Conservation (phyloP, 1,139 yeast species). For the Barnettozyma hawaiiensis region DNA sequence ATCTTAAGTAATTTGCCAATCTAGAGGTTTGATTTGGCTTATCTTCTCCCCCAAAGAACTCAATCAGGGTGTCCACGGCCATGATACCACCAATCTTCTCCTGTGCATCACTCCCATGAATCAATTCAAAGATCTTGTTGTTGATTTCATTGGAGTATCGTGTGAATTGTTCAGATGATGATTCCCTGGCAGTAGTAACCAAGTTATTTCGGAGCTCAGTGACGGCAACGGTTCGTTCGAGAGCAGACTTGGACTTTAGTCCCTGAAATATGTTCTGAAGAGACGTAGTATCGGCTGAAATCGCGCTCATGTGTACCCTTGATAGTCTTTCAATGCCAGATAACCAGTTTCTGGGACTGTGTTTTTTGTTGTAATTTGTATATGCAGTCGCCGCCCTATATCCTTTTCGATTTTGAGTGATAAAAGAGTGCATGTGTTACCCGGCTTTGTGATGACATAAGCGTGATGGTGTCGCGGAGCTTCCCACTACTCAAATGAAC, state of each 20-base stretch:
- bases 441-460: conserved; percentile 3
- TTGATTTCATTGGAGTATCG: conserved; percentile 82
- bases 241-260: conserved; percentile 41
- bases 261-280: conserved; percentile 50
- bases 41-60: conserved; percentile 67
- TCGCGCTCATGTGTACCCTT: neutral
- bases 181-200: conserved; percentile 67
- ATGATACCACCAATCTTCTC: conserved; percentile 87
- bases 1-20: conserved; percentile 79
- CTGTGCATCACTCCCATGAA: conserved; percentile 65
- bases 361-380: neutral
- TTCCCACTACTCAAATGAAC: too few relatives aligned
- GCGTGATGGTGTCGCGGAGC: too few relatives aligned
- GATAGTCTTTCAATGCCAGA: neutral
- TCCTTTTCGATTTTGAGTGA: neutral
- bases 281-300: conserved; percentile 39
- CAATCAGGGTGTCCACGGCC: conserved; percentile 84
- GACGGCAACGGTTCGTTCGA: conserved; percentile 56
- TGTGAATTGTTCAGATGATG: conserved; percentile 71
- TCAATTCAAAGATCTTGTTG: conserved; percentile 78
- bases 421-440: neutral
- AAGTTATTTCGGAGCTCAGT: conserved; percentile 61
- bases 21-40: conserved; percentile 86
- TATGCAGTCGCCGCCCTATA: neutral
- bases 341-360: neutral